These are phyloP conservation scores for Odontarrhena argentea DNA, from an alignment of 345 rosid species.

Conservation along the genomic window DNA sequence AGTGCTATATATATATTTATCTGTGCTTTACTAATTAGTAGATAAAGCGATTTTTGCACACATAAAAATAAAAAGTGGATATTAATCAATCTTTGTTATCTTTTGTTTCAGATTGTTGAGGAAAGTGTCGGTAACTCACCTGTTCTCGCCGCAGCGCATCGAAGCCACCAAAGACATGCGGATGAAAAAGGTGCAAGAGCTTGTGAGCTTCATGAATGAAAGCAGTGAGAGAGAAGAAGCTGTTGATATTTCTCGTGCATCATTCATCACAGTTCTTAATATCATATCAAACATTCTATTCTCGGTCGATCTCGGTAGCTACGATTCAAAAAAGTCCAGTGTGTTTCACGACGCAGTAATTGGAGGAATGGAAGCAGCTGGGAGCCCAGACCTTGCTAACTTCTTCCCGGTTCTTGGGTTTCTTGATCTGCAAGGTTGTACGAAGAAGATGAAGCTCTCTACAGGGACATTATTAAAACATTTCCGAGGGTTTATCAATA, in stretches of 20 bases:
- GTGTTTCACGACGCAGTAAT: constrained; percentile 16
- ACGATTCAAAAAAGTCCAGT: neutral
- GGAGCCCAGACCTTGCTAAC: constrained; percentile 26
- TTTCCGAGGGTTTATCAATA: constrained; percentile 34
- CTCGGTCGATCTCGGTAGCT: constrained; percentile 29
- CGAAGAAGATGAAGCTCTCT: neutral
- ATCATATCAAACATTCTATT: constrained; percentile 36
- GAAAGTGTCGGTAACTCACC: neutral
- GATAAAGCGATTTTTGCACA: too few relatives aligned
- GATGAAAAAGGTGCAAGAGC: constrained; percentile 15
- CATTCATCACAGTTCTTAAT: constrained; percentile 27
- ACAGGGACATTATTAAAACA: constrained; percentile 11
- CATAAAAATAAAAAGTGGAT: too few relatives aligned
- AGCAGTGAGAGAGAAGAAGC: constrained; percentile 13
- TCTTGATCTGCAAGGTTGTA: constrained; percentile 32
- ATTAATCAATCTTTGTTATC: too few relatives aligned
- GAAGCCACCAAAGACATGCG: constrained; percentile 7
- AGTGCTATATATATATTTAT: too few relatives aligned
- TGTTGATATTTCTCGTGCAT: constrained; percentile 29
- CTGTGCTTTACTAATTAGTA: too few relatives aligned
- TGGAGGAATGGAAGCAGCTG: constrained; percentile 4
- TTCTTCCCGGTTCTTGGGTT: constrained; percentile 26
- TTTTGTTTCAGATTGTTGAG: neutral
- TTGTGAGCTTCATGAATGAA: neutral
- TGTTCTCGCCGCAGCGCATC: constrained; percentile 11